phyloP scores from a whole-genome alignment of 2,329 filamentous ascomycete species.

The Colletotrichum liaoningense region DNA sequence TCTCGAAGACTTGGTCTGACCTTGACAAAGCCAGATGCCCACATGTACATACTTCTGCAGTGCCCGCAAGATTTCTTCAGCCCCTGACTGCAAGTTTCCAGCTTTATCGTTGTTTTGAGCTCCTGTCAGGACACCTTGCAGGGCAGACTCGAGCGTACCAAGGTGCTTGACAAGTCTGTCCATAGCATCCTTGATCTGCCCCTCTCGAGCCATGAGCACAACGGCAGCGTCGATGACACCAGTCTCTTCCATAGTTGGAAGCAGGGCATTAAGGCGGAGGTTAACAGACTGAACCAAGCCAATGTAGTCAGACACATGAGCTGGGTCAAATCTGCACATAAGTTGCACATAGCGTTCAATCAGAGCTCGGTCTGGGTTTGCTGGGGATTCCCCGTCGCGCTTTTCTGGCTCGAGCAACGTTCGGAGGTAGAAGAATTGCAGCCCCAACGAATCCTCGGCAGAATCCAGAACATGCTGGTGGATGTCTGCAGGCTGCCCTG shows the following conservation, averaged over 20 bases:
- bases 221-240: conserved; percentile 95
- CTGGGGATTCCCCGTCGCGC: conserved; percentile 46
- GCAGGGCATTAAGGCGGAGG: conserved; percentile 76
- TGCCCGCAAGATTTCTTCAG: conserved; percentile 79
- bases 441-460: conserved; percentile 68
- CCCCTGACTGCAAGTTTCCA: conserved; percentile 68
- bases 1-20: conserved; percentile 75
- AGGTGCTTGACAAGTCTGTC: conserved; percentile 85
- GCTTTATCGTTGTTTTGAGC: conserved; percentile 62
- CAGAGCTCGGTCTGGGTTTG: conserved; percentile 65
- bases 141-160: conserved; percentile 79
- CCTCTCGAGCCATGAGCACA: conserved; percentile 88
- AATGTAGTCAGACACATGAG: conserved; percentile 88
- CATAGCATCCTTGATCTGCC: conserved; percentile 86
- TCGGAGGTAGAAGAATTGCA: conserved; percentile 82
- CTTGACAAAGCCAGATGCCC: conserved; percentile 95
- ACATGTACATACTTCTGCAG: conserved; percentile 92
- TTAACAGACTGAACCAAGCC: conserved; percentile 80
- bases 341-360: conserved; percentile 88
- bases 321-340: conserved; percentile 87
- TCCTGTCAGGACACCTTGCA: conserved; percentile 78
- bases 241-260: conserved; percentile 89
- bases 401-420: conserved; percentile 74
- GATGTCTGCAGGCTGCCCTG: conserved; percentile 69
- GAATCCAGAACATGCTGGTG: conserved; percentile 75